Conservation (phyloP, 768 basidiomycete genomes). For the Rhodotorula babjevae region DNA sequence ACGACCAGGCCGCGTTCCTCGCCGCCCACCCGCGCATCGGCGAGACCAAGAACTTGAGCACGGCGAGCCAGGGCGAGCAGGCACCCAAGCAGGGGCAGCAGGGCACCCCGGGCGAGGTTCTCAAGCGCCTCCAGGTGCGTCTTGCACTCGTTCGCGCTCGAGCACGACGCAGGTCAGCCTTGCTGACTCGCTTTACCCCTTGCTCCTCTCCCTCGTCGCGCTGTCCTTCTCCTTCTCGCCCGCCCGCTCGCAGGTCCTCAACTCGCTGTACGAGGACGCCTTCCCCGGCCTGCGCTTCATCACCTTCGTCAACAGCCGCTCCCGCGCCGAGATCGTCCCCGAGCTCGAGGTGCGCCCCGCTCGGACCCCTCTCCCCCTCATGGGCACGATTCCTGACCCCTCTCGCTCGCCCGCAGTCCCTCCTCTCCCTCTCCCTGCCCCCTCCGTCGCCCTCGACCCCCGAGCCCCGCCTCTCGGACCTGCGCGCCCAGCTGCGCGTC, state of each 20-base stretch:
- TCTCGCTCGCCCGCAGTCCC: neutral
- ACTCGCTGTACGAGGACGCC: constrained; percentile 46
- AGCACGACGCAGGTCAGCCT: neutral
- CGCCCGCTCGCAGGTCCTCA: constrained; percentile 42
- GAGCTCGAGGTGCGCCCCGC: constrained; percentile 45
- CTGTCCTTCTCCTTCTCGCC: no score
- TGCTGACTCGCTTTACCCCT: neutral
- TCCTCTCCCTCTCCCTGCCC: constrained; percentile 25
- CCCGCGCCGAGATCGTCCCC: constrained; percentile 46
- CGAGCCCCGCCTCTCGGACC: constrained; percentile 19
- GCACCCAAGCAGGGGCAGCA: constrained; percentile 29
- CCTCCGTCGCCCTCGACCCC: constrained; percentile 14
- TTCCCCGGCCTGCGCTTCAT: constrained; percentile 49
- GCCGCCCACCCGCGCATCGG: constrained; percentile 51
- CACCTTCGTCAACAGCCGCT: constrained; percentile 50
- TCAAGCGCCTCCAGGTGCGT: constrained; percentile 43
- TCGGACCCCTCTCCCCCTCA: constrained; percentile 29
- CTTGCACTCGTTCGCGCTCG: no score
- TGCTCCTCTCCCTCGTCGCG: neutral
- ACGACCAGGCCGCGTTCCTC: constrained; percentile 46
- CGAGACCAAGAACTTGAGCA: constrained; percentile 43
- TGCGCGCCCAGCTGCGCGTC: constrained; percentile 9
- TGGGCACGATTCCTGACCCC: neutral
- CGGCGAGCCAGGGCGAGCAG: constrained; percentile 48
- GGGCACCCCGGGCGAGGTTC: constrained; percentile 43